Evolutionary conservation across 768 basidiomycete genomes (phyloP), one percentile per base, ranked within the genome.

Genomic region (Suillus bovinus): DNA sequence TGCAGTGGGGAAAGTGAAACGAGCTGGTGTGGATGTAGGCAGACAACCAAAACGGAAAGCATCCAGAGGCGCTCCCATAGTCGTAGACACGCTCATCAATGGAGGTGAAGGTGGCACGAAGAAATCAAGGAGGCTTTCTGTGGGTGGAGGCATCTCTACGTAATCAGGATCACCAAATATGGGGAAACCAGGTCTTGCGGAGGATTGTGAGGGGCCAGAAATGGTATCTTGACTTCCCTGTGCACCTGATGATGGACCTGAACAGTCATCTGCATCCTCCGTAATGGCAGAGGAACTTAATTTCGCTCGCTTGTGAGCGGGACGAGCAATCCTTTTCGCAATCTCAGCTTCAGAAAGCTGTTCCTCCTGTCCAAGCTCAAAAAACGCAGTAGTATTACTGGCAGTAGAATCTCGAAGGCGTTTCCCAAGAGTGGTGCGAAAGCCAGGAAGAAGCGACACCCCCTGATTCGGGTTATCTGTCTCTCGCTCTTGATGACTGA

Each of bases 391-490:
- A 24, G 79, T 66, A 58, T 78, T 76, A 65, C 79, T 83, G 13
- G 78, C 75, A 10, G 78, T 73, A 2, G 83, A 77, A 64, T 85
- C 84, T 63, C 89, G 80, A 57, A 79, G 82, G 38, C 87, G 84
- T 70, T 91, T 91, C n/a, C 90, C 89, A 20, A 91, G 79, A 34
- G 79, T 76, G 24, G 75, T 81, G 47, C 80, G 77, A 62, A 80
- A 70, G 13, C 79, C 81, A 46, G 81, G 70, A 20, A 74, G 62
- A 49, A 74, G 66, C 46, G 55, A 63, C 39, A 69, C 61, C 14
- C 60, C 27, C 41, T 68, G 66, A 20, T 50, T 62, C 29, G 63
- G 62, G 31, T 64, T 64, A 27, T 65, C 68, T 38, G 31, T 42
- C 10, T 64, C 64, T 60, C 6, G 53, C 17, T 36, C 59, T n/a